Evolutionary conservation across 805 yeast genomes (phyloP).

Genomic region (Novakomyces olei): DNA sequence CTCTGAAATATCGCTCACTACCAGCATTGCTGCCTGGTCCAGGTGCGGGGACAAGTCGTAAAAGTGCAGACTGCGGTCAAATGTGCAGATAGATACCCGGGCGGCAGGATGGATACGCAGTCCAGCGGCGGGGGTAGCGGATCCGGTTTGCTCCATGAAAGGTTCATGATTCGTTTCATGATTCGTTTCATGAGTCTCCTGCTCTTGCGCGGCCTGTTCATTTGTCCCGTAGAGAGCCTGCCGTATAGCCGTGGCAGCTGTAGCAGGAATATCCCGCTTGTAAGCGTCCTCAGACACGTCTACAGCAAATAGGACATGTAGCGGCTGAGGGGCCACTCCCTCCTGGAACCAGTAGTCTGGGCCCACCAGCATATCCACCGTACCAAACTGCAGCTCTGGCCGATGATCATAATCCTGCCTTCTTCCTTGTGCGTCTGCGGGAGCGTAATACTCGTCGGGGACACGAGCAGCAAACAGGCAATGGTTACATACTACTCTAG

Average conservation of each 20-base stretch:
- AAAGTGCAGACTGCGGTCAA: conserved; percentile 49
- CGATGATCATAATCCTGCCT: conserved; percentile 38
- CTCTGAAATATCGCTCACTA: conserved; percentile 49
- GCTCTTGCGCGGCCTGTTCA: not conserved
- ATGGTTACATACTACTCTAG: conserved; percentile 58
- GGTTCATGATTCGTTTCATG: no score
- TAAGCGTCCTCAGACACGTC: conserved; percentile 44
- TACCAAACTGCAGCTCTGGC: conserved; percentile 64
- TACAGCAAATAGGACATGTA: conserved; percentile 50
- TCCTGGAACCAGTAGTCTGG: conserved; percentile 33
- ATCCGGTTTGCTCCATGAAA: no score
- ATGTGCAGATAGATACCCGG: conserved; percentile 51
- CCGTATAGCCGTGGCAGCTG: conserved; percentile 50
- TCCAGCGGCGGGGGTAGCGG: no score
- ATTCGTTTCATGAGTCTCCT: no score
- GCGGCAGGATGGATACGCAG: conserved; percentile 21
- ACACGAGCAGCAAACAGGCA: conserved; percentile 57
- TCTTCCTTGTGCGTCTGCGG: conserved; percentile 36
- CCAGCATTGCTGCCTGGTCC: conserved; percentile 33
- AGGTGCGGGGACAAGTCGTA: conserved; percentile 38
- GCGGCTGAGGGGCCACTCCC: conserved; percentile 20
- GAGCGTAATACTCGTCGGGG: conserved; percentile 43
- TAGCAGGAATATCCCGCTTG: conserved; percentile 35
- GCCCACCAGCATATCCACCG: conserved; percentile 70
- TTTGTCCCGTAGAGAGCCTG: conserved; percentile 25